Base-by-base conservation (phyloP, 805 yeast genomes). In the Candida ascalaphidarum region DNA sequence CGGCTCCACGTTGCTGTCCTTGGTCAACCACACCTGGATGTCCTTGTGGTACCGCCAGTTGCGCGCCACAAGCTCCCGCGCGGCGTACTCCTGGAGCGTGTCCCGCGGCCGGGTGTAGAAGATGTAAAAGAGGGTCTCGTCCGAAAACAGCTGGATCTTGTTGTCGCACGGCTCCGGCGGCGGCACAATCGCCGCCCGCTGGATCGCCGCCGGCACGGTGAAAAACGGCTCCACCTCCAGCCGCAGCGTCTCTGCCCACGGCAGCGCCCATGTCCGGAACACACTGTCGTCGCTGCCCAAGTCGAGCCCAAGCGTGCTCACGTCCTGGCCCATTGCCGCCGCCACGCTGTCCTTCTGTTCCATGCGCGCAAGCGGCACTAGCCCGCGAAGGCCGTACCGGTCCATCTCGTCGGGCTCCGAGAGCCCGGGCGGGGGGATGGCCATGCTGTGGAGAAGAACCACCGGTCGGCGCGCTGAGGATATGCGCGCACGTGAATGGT, bases 21-120 rank as follows among this genome's bases (percentile, higher is more conserved):
- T 92, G 9, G 98, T 92, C 34, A 92, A 61, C 98, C 98, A 92
- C 28, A 92, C 86, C 59, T 88, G 94, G 32, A 92, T 70, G 36
- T 85, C 95, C 58, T 86, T 89, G 58, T 92, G 98, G 48, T 83
- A 92, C 41, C 97, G 72, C 99, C 99, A 92, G 57, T 89, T 92
- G 44, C 98, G 70, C 37, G 77, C 77, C 44, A 85, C 84, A 41
- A 92, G 69, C 52, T 89, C 97, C 34, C 89, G 67, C 5, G 96
- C 94, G 4, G 94, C 94, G 32, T 86, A 71, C 51, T 92, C 98
- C 55, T 92, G 99, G 50, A 89, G 64, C 4, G 85, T 76, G 50
- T 92, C 96, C 30, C 85, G 77, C 4, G 98, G 95, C 63, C 78
- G 85, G 39, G 94, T 82, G 55, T 92, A 92, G 52, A 92, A 92